A percentile compares a stretch with the other conserved stretches of the same genome.
These are phyloP conservation scores for Clonostachys rosea DNA, from an alignment of 2,329 filamentous ascomycete species.

Conservation along the genomic window DNA sequence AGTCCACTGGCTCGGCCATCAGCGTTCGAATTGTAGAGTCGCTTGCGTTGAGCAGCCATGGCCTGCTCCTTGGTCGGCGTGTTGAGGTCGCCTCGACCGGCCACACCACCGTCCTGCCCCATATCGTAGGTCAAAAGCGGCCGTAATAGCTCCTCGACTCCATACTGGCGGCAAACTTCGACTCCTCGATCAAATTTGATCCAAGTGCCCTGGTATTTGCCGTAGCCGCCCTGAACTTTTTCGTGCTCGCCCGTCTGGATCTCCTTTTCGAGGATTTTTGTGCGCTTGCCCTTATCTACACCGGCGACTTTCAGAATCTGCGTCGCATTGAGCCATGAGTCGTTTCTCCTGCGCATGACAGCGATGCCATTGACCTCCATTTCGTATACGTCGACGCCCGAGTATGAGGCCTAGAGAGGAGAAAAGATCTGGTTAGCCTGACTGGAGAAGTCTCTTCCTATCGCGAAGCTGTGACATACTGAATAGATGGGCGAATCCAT, in stretches of 20 bases:
- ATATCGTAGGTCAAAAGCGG: slow-evolving; percentile 79
- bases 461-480: slow-evolving; percentile 28
- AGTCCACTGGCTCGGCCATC: slow-evolving; percentile 64
- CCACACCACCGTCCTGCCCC: slow-evolving; percentile 67
- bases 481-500: slow-evolving; percentile 55
- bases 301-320: slow-evolving; percentile 97
- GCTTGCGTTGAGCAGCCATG: slow-evolving; percentile 91
- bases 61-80: slow-evolving; percentile 98
- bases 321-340: slow-evolving; percentile 96
- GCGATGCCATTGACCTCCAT: slow-evolving; percentile 94
- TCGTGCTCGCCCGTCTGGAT: slow-evolving; percentile 95
- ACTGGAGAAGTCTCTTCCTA: neutral
- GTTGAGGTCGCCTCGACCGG: slow-evolving; percentile 73
- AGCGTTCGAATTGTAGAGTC: slow-evolving; percentile 74
- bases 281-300: slow-evolving; percentile 95
- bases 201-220: slow-evolving; percentile 99
- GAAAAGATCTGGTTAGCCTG: neutral
- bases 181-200: slow-evolving; percentile 89
- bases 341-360: slow-evolving; percentile 91
- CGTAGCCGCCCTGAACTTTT: slow-evolving; percentile 97
- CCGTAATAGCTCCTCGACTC: slow-evolving; percentile 70
- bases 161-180: slow-evolving; percentile 81
- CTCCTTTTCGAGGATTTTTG: slow-evolving; percentile 96
- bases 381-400: slow-evolving; percentile 93
- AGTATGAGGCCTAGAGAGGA: slow-evolving; percentile 70